Conservation (phyloP, 805 yeast species). For the Candida lessepsii region DNA sequence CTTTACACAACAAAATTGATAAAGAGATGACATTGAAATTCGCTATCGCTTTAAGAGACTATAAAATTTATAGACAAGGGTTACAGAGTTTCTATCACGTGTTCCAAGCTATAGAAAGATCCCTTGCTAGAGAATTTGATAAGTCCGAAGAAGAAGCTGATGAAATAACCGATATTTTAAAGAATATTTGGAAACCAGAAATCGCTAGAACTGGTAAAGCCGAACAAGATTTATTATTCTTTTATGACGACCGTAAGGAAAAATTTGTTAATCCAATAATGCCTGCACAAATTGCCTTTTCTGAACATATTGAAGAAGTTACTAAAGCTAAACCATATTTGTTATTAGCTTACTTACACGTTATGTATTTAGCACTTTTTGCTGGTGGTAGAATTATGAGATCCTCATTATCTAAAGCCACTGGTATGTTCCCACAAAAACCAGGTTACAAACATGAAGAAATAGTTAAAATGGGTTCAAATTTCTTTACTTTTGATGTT, state of each 20-base stretch:
- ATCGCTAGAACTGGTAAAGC: conserved; percentile 60
- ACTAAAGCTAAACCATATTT: conserved; percentile 66
- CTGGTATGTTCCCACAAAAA: conserved; percentile 74
- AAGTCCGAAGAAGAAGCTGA: conserved; percentile 19
- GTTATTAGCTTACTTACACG: conserved; percentile 79
- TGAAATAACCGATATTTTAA: conserved; percentile 47
- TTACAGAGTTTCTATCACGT: conserved; percentile 70
- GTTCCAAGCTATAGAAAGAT: conserved; percentile 60
- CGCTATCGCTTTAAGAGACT: conserved; percentile 73
- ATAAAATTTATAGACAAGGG: conserved; percentile 77
- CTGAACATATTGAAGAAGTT: conserved; percentile 54
- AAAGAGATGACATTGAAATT: conserved; percentile 66
- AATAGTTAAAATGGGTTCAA: conserved; percentile 59
- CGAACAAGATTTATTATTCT: conserved; percentile 63
- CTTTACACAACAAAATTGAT: conserved; percentile 66
- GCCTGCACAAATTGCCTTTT: conserved; percentile 60
- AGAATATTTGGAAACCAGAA: conserved; percentile 66
- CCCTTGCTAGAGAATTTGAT: conserved; percentile 46
- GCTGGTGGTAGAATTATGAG: conserved; percentile 82
- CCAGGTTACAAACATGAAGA: conserved; percentile 66
- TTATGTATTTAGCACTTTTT: conserved; percentile 78
- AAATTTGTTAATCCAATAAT: conserved; percentile 60
- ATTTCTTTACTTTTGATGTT: conserved; percentile 68
- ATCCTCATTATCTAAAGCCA: conserved; percentile 61
- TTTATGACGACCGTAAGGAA: conserved; percentile 53